phyloP scores from a whole-genome alignment of 441 rosid species.

The Gossypium lobatum region DNA sequence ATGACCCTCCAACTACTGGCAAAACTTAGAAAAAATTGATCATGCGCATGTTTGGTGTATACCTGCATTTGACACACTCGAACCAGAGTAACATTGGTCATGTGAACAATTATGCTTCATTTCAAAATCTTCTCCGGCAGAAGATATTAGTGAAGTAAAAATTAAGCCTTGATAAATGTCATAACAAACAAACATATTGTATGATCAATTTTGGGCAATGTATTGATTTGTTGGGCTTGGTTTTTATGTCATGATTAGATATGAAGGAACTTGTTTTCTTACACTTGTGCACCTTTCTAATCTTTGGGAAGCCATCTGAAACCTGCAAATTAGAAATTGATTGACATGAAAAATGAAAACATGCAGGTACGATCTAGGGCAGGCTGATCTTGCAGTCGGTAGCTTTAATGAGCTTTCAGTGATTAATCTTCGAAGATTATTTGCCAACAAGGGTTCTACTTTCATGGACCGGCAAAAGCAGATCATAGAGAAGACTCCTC shows the following conservation, averaged over 20 bases:
- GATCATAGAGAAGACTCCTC: conserved; percentile 65
- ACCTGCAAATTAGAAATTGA: background rate
- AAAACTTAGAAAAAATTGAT: background rate
- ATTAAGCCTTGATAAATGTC: background rate
- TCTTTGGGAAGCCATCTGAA: background rate
- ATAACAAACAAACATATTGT: background rate
- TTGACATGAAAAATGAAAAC: background rate
- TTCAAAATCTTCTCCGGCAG: background rate
- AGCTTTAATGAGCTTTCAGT: conserved; percentile 83
- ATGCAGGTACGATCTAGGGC: conserved; percentile 85
- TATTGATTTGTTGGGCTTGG: background rate
- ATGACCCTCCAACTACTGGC: background rate
- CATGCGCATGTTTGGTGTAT: background rate
- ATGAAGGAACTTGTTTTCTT: conserved; percentile 1
- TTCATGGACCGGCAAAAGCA: conserved; percentile 92
- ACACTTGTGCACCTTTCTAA: background rate
- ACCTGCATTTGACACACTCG: background rate
- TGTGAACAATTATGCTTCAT: background rate
- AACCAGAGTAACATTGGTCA: background rate
- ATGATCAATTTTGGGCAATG: background rate
- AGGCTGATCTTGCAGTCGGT: conserved; percentile 85
- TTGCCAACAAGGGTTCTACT: conserved; percentile 75
- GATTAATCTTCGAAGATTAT: conserved; percentile 83
- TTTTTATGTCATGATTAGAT: background rate
- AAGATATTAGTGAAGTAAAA: background rate